Evolutionary conservation across 805 yeast genomes (phyloP).

Genomic region (Saccharomycopsis vini): DNA sequence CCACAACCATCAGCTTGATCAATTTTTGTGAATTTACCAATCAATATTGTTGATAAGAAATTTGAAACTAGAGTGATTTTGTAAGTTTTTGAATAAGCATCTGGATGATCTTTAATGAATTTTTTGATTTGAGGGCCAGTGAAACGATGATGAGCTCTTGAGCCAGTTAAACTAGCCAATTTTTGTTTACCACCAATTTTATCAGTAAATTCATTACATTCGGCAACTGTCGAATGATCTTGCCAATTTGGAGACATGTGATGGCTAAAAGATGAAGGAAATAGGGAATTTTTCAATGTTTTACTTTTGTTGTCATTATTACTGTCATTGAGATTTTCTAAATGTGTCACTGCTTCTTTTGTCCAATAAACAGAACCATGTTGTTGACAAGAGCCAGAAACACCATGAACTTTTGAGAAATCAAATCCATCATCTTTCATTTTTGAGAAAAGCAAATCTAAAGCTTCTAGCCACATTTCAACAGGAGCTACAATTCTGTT

Average conservation of each 20-base stretch:
- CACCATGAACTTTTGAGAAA: constrained; percentile 49
- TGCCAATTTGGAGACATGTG: constrained; percentile 86
- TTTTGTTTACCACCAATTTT: constrained; percentile 51
- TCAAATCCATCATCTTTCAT: constrained; percentile 47
- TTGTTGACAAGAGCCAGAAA: constrained; percentile 86
- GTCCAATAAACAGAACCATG: constrained; percentile 89
- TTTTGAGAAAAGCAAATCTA: constrained; percentile 51
- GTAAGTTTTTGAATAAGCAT: constrained; percentile 44
- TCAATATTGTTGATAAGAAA: constrained; percentile 62
- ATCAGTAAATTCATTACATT: constrained; percentile 51
- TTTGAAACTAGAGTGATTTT: constrained; percentile 71
- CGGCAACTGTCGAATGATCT: constrained; percentile 77
- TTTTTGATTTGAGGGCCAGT: constrained; percentile 90
- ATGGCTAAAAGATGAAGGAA: constrained; percentile 47
- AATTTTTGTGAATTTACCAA: constrained; percentile 53
- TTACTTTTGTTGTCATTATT: constrained; percentile 18
- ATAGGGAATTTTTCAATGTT: constrained; percentile 39
- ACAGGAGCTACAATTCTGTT: constrained; percentile 74
- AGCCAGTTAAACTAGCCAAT: constrained; percentile 68
- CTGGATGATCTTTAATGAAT: constrained; percentile 43
- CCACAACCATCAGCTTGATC: constrained; percentile 92
- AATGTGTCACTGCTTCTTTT: constrained; percentile 31
- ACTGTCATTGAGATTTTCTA: constrained; percentile 32
- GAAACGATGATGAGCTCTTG: constrained; percentile 80
- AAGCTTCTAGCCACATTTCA: constrained; percentile 81